phyloP scores from a whole-genome alignment of 371 early-diverging fungal species.

The Actinomortierella ambigua region DNA sequence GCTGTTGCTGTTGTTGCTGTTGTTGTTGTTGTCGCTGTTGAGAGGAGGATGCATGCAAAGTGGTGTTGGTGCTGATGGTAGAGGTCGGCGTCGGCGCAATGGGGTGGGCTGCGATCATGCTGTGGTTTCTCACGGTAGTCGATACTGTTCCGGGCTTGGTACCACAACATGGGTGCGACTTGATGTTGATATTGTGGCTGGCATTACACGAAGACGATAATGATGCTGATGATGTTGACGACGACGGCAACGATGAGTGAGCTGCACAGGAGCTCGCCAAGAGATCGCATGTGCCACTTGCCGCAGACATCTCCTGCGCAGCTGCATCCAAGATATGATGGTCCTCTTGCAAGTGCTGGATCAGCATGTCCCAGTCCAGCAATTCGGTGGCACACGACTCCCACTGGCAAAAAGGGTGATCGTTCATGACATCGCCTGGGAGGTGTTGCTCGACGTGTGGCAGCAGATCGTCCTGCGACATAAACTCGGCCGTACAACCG shows the following conservation, averaged over 20 bases:
- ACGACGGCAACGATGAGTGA: too few relatives aligned
- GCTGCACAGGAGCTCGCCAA: too few relatives aligned
- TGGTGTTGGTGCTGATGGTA: not conserved
- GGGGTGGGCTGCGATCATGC: constrained; percentile 45
- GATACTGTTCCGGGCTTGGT: too few relatives aligned
- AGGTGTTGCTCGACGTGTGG: constrained; percentile 83
- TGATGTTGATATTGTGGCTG: too few relatives aligned
- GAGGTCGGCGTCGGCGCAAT: constrained; percentile 14
- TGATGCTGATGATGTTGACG: too few relatives aligned
- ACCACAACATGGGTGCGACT: too few relatives aligned
- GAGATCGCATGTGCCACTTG: too few relatives aligned
- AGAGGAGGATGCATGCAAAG: too few relatives aligned
- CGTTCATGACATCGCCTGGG: constrained; percentile 59
- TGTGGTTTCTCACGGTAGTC: too few relatives aligned
- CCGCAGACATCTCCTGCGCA: too few relatives aligned
- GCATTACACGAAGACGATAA: too few relatives aligned
- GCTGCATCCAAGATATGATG: constrained; percentile 40
- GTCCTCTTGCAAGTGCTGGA: constrained; percentile 69
- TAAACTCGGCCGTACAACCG: constrained; percentile 78
- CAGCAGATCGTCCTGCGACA: constrained; percentile 73
- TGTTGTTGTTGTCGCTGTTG: not conserved
- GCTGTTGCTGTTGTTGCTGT: not conserved
- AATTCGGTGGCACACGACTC: constrained; percentile 67
- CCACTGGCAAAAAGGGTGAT: constrained; percentile 72
- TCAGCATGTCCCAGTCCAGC: constrained; percentile 60